A percentile compares a stretch with the other conserved stretches of the same genome.
These are phyloP conservation scores for Lanzia echinophila DNA, from an alignment of 2,329 filamentous ascomycete genomes.

Conservation along the genomic window DNA sequence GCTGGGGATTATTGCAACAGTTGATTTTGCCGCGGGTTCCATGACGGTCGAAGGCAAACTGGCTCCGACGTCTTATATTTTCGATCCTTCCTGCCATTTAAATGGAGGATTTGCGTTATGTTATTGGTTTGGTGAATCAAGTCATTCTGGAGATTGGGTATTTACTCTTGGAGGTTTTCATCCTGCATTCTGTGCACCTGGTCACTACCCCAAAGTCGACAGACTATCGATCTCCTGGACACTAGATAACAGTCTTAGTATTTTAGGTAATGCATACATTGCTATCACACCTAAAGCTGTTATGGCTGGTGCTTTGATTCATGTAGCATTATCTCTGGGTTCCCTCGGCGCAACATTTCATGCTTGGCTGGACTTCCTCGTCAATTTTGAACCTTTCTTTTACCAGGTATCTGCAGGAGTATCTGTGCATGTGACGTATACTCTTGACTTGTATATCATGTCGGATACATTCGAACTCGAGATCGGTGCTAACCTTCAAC, in stretches of 20 bases:
- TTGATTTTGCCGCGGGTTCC: constrained; percentile 33
- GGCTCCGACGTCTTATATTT: constrained; percentile 35
- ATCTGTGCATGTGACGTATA: constrained; percentile 30
- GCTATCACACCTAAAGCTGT: constrained; percentile 39
- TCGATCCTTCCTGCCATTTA: constrained; percentile 35
- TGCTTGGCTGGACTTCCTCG: constrained; percentile 26
- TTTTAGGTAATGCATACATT: constrained; percentile 39
- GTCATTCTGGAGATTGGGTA: constrained; percentile 40
- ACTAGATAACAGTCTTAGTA: constrained; percentile 30
- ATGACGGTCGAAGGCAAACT: constrained; percentile 36
- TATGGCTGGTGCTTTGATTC: constrained; percentile 37
- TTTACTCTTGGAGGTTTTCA: constrained; percentile 43
- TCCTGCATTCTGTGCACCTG: constrained; percentile 30
- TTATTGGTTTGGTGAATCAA: constrained; percentile 32
- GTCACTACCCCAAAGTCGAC: constrained; percentile 33
- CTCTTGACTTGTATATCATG: constrained; percentile 3
- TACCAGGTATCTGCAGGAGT: constrained; percentile 32
- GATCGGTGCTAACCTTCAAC: constrained; percentile 25
- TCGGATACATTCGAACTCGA: constrained; percentile 14
- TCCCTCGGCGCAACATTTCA: constrained; percentile 36
- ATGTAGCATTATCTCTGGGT: constrained; percentile 28
- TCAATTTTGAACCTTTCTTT: constrained; percentile 29
- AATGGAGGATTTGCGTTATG: constrained; percentile 38
- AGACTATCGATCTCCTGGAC: constrained; percentile 32
- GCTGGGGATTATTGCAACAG: constrained; percentile 31